Percentiles rank a stretch among this genome's conserved stretches.
Evolutionary conservation across 306 rosid genomes (phyloP).

Genomic region (Biancaea sappan): DNA sequence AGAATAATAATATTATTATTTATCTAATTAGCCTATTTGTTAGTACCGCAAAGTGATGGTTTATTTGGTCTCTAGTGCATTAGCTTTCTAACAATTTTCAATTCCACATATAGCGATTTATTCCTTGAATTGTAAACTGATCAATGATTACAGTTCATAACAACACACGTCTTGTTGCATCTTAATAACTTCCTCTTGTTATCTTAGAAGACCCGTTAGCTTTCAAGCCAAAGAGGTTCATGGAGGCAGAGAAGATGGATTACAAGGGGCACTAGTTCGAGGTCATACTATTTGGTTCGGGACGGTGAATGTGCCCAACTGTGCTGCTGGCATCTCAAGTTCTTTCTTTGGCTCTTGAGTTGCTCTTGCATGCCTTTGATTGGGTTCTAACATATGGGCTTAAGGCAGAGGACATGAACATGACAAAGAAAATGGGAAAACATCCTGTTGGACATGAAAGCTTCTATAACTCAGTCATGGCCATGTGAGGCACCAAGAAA

Average conservation of each 20-base stretch:
- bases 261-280: constrained; percentile 76
- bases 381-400: constrained; percentile 68
- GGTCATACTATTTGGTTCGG: constrained; percentile 85
- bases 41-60: not conserved
- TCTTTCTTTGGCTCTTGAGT: constrained; percentile 77
- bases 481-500: too few relatives aligned
- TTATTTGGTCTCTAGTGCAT: constrained; percentile 20
- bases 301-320: constrained; percentile 86
- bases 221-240: constrained; percentile 82
- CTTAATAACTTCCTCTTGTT: too few relatives aligned
- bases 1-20: too few relatives aligned
- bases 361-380: constrained; percentile 65
- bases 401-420: constrained; percentile 71
- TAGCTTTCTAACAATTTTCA: constrained; percentile 36
- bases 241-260: constrained; percentile 47
- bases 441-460: too few relatives aligned
- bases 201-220: constrained; percentile 57
- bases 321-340: constrained; percentile 77
- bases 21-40: constrained; percentile 12
- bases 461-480: too few relatives aligned
- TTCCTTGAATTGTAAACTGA: too few relatives aligned
- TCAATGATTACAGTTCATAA: too few relatives aligned
- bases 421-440: constrained; percentile 85
- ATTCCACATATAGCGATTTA: constrained; percentile 15
- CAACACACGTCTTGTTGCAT: too few relatives aligned